These are phyloP conservation scores for Trypanosoma cruzi DNA, from an alignment of 208 protist species.

Conservation along the genomic window DNA sequence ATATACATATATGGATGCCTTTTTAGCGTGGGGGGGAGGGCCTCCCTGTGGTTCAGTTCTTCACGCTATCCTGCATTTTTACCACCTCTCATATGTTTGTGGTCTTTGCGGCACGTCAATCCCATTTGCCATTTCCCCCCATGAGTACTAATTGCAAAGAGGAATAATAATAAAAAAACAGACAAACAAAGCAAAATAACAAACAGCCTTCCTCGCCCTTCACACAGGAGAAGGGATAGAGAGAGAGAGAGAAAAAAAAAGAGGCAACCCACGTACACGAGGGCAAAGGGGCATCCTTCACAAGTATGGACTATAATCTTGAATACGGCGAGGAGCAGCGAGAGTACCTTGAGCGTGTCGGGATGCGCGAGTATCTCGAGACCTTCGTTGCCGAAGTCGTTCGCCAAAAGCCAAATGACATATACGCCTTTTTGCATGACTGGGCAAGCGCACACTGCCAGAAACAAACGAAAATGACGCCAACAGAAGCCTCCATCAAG, in stretches of 20 bases:
- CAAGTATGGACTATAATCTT: constrained; percentile 23
- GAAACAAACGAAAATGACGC: background rate
- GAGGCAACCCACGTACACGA: no score
- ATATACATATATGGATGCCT: no score
- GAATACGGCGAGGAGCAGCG: constrained; percentile 29
- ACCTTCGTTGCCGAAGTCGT: constrained; percentile 34
- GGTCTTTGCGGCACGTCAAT: no score
- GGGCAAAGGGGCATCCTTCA: no score
- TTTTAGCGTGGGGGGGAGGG: no score
- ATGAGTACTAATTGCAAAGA: no score
- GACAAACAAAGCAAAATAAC: background rate
- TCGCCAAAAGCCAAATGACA: constrained; percentile 34
- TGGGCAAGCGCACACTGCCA: constrained; percentile 37
- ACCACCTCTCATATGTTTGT: no score
- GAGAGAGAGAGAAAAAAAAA: background rate
- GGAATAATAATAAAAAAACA: constrained; percentile 9
- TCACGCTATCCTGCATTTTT: no score
- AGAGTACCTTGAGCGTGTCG: constrained; percentile 17
- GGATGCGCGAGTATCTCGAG: constrained; percentile 32
- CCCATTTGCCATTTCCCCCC: no score
- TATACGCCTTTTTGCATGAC: constrained; percentile 42
- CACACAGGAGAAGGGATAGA: background rate
- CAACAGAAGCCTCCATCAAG: constrained; percentile 14
- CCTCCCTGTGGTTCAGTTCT: no score
- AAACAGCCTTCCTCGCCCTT: background rate